Conservation (phyloP, 177 flowering plant genomes). For the Telopea speciosissima region DNA sequence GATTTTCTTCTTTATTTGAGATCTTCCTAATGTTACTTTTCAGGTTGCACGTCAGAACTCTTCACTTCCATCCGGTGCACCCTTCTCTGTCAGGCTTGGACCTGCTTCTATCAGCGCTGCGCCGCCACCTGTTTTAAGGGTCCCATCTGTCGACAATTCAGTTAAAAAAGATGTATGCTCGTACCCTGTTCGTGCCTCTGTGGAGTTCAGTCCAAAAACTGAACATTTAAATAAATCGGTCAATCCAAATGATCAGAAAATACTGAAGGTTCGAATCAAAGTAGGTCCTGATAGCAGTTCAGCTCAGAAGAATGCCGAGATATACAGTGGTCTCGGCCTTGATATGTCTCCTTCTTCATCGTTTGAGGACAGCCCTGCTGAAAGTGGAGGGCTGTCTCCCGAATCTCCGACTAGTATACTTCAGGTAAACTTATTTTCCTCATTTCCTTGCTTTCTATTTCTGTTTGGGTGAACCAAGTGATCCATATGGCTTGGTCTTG, state of each 20-base stretch:
- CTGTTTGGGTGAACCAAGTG: constrained; percentile 4
- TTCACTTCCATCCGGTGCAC: constrained; percentile 29
- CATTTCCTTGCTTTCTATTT: constrained; percentile 1
- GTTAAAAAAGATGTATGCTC: constrained; percentile 27
- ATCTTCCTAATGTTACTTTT: constrained; percentile 17
- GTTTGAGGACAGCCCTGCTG: constrained; percentile 51
- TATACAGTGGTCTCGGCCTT: constrained; percentile 90
- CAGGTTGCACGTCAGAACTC: constrained; percentile 43
- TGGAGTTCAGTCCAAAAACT: constrained; percentile 19
- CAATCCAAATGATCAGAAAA: constrained; percentile 32
- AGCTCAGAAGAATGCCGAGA: constrained; percentile 53
- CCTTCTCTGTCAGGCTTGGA: constrained; percentile 30
- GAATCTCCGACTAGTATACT: constrained; percentile 63
- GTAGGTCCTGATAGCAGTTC: constrained; percentile 45
- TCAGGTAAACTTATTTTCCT: constrained; percentile 34
- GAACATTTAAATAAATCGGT: constrained; percentile 23
- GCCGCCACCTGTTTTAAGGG: constrained; percentile 19
- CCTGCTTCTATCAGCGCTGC: constrained; percentile 23
- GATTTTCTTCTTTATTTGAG: constrained; percentile 17
- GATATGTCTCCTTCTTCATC: constrained; percentile 71
- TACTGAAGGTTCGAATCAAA: constrained; percentile 65
- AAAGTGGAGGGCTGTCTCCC: constrained; percentile 39
- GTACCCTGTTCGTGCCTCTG: constrained; percentile 18
- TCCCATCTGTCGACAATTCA: constrained; percentile 23
- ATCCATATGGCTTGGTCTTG: constrained; percentile 9